Base-by-base conservation (phyloP, 768 basidiomycete species). In the Boletus pseudopeckii region DNA sequence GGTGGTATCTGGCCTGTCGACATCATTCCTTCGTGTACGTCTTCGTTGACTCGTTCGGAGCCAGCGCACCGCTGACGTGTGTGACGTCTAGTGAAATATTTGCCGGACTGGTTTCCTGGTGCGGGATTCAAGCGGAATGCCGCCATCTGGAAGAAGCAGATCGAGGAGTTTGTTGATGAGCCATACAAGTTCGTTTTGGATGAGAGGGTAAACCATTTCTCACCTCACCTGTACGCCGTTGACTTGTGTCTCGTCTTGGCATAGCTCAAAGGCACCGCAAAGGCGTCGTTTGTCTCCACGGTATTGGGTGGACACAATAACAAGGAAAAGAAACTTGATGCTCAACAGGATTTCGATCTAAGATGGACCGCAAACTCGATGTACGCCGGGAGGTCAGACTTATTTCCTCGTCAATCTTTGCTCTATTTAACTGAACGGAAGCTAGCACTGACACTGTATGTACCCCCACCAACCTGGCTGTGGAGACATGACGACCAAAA, bases 311-410 rank as follows among this genome's bases (percentile, higher is more conserved):
- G 32, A 5, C 46, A 54, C 28, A n/a, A 45, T 4, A 20, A 2
- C 37, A 57, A 56, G 37, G 32, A 48, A 22, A 52, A 38, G 38
- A 33, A 6, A 26, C 24, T 26, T 26, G 24, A 68, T 44, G 18
- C 44, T 13, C 65, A 69, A 50, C 79, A 77, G 41, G 85, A 88
- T 60, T 83, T 82, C 55, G 88, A 90, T 59, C 73, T 90, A 43
- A 84, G 86, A 54, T 88, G 87, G 86, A 82, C 85, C 1, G 88
- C 89, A n/a, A 89, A 90, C 66, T 89, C 87, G 30, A 88, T 90
- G 85, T 90, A 86, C 64, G 72, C 77, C 7, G 73, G 73, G 66
- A 65, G 59, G 72, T 63, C 38, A 36, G 53, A 4, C 52, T 7
- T 40, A n/a, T 15, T 37, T 52, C 17, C 17, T 28, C 14, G n/a